These are phyloP conservation scores for Ambrosia artemisiifolia DNA, from an alignment of 129 eudicot genomes.

Conservation along the genomic window DNA sequence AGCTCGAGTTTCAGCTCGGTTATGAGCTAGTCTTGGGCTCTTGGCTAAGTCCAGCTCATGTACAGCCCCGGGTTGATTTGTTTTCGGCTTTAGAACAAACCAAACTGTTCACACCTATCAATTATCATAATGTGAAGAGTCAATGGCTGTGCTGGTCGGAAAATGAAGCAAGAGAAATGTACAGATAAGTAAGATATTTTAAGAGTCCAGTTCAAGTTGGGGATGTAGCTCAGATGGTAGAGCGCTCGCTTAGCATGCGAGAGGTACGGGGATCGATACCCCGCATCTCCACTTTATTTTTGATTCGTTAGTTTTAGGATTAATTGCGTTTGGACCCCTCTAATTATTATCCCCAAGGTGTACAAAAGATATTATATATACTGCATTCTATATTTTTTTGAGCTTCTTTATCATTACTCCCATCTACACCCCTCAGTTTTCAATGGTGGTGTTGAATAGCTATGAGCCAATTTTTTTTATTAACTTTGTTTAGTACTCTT, in stretches of 20 bases:
- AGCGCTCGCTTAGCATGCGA: constrained; percentile 86
- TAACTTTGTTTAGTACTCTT: no score
- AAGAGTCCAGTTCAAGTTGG: constrained; percentile 19
- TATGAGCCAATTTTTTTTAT: no score
- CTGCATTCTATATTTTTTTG: neutral
- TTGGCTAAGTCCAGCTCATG: no score
- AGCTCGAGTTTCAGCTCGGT: no score
- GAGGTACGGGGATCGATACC: constrained; percentile 92
- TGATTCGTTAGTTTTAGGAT: neutral
- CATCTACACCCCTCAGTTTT: neutral
- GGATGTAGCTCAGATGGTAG: constrained; percentile 82
- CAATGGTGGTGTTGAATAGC: neutral
- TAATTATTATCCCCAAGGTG: neutral
- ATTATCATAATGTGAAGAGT: neutral
- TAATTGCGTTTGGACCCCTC: constrained; percentile 1
- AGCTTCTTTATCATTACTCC: neutral
- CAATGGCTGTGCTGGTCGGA: no score
- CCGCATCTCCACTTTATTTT: constrained; percentile 29
- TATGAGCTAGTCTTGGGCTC: no score
- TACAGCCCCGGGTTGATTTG: neutral
- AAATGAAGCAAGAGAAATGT: no score
- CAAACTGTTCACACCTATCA: neutral
- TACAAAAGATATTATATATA: neutral
- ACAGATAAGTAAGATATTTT: no score
- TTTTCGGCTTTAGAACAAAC: neutral